These are phyloP conservation scores for Psilocybe subaeruginosa DNA, from an alignment of 768 basidiomycete genomes.

Conservation along the genomic window DNA sequence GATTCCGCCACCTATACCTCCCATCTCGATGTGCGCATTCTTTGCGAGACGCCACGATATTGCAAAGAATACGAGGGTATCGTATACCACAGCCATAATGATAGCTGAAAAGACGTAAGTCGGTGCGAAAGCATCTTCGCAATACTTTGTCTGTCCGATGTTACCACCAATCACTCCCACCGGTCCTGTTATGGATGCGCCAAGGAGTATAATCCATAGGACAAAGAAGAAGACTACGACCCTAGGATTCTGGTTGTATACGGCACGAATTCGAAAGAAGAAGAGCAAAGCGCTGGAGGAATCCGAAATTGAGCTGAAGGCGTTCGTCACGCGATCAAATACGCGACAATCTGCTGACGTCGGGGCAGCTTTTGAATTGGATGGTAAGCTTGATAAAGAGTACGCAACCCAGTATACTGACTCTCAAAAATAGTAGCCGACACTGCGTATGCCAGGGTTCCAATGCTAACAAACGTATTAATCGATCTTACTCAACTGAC, in stretches of 20 bases:
- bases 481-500: not conserved
- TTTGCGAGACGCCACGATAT: conserved; percentile 30
- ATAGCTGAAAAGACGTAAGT: conserved; percentile 19
- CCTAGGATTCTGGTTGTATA: conserved; percentile 22
- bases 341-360: not conserved
- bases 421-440: not conserved
- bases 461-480: not conserved
- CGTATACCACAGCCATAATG: conserved; percentile 25
- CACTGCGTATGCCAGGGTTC: not conserved
- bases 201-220: conserved; percentile 32
- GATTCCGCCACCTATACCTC: conserved; percentile 7
- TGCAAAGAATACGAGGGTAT: conserved; percentile 33
- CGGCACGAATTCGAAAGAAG: conserved; percentile 27
- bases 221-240: conserved; percentile 26
- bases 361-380: not conserved
- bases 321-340: not conserved
- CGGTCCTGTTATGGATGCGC: conserved; percentile 24
- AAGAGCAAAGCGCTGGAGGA: conserved; percentile 28
- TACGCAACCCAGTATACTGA: not conserved
- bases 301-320: conserved; percentile 18
- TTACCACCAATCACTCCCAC: conserved; percentile 18
- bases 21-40: conserved; percentile 11
- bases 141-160: conserved; percentile 26
- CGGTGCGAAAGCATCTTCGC: conserved; percentile 21
- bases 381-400: not conserved